Evolutionary conservation across 2,329 filamentous ascomycete genomes (phyloP), one percentile per base, ranked within the genome.

Genomic region (Leptographium wingfieldii): DNA sequence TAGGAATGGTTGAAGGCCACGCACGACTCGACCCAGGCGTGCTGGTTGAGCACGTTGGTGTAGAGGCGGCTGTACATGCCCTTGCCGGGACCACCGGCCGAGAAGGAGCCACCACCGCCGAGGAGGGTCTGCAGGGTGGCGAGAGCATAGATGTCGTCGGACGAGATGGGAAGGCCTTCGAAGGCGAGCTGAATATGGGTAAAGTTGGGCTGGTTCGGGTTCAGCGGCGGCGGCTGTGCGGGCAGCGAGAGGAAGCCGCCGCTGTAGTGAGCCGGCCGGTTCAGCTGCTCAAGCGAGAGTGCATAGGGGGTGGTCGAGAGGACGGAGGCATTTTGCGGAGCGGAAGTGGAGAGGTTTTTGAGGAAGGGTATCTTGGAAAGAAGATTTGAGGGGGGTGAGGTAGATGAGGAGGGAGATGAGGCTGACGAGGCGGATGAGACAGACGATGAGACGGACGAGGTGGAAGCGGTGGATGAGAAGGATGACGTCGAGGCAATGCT

Each of bases 31-130:
- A 99, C 90, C 92, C 92, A 99, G 66, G 88, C 90, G 75, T 96
- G 86, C 74, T 97, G 92, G 77, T 99, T 99, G 57, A 99, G 82
- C 0, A 97, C 92, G 71, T 96, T 96, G 64, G 92, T 97, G 79
- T 96, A 99, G 10, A 99, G 83, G 14, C 94, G 87, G 46, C 90
- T 95, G 79, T 97, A 97, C 94, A 99, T 99, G 72, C 94, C 94
- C 77, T 99, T 99, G 58, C 94, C 94, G 5, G 94, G 94, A 0
- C 94, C 94, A 67, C 94, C 94, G 59, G 94, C 94, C 19, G 90
- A 95, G 77, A 99, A 99, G 60, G 92, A 96, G 29, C 94, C 94
- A 56, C 94, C 94, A 55, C 94, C 94, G 61, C 94, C 94, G 40
- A 99, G 88, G 11, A 99, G 86, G 1, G 91, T 97, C 73, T 97